A percentile compares a stretch with the other conserved stretches of the same genome.
phyloP scores from a whole-genome alignment of 805 yeast species.

The Wickerhamomyces ciferrii region DNA sequence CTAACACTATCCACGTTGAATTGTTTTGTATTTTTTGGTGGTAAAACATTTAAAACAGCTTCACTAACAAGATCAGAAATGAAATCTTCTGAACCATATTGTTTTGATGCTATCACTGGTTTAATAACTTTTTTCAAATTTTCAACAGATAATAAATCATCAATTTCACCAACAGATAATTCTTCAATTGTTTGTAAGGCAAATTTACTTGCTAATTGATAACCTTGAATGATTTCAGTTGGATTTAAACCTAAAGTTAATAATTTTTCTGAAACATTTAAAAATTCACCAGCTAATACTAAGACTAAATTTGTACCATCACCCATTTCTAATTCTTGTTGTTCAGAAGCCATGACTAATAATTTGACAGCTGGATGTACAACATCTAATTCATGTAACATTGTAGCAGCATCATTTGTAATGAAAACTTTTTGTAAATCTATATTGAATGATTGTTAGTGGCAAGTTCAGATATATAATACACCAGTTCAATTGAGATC shows the following conservation, averaged over 20 bases:
- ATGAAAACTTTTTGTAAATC: constrained; percentile 77
- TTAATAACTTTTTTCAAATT: constrained; percentile 69
- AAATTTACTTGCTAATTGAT: constrained; percentile 76
- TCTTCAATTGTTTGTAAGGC: constrained; percentile 65
- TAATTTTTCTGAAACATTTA: constrained; percentile 81
- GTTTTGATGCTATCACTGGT: constrained; percentile 91
- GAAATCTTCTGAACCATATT: constrained; percentile 80
- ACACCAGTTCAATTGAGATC: neutral
- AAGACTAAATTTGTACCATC: constrained; percentile 92
- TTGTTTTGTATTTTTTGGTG: constrained; percentile 51
- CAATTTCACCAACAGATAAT: constrained; percentile 56
- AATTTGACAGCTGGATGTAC: constrained; percentile 97
- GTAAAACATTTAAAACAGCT: constrained; percentile 75
- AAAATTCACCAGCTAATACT: constrained; percentile 87
- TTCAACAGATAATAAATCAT: constrained; percentile 45
- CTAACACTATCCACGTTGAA: constrained; percentile 93
- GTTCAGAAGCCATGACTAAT: constrained; percentile 93
- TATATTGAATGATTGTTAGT: constrained; percentile 12
- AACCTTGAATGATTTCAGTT: constrained; percentile 91
- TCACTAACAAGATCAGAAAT: constrained; percentile 77
- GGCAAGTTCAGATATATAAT: neutral
- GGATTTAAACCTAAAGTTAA: constrained; percentile 83
- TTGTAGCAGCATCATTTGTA: constrained; percentile 98
- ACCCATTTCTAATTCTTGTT: constrained; percentile 96
- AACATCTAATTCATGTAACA: constrained; percentile 86